Evolutionary conservation across 257 asterid genomes (phyloP).

Genomic region (Ilex asprella): DNA sequence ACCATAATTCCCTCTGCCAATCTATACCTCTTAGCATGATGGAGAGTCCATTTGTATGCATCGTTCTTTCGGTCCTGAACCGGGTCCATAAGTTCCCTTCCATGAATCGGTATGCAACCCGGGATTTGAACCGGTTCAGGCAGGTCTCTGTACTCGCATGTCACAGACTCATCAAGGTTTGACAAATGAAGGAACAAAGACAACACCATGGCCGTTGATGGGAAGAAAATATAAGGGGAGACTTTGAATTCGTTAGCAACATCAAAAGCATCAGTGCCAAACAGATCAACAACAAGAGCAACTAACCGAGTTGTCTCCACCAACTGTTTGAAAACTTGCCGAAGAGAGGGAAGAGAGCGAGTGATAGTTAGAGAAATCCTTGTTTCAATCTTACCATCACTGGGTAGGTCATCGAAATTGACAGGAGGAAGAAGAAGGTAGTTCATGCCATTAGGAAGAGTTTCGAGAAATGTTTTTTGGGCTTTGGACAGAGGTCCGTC

Average conservation of each 20-base stretch:
- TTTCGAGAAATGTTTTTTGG: constrained; percentile 35
- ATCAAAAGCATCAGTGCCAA: constrained; percentile 69
- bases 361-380: constrained; percentile 45
- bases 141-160: constrained; percentile 46
- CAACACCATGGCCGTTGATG: constrained; percentile 52
- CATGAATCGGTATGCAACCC: constrained; percentile 57
- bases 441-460: constrained; percentile 31
- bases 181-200: constrained; percentile 48
- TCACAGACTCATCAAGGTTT: constrained; percentile 30
- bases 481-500: constrained; percentile 46
- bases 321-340: constrained; percentile 24
- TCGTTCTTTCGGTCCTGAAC: constrained; percentile 54
- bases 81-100: constrained; percentile 52
- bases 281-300: constrained; percentile 69
- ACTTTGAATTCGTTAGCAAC: constrained; percentile 37
- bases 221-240: constrained; percentile 43
- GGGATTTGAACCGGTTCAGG: constrained; percentile 49
- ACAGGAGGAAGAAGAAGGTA: constrained; percentile 41
- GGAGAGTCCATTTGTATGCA: constrained; percentile 52
- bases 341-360: constrained; percentile 51
- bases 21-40: constrained; percentile 35
- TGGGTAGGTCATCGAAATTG: constrained; percentile 35
- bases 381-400: constrained; percentile 44
- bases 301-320: constrained; percentile 9
- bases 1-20: constrained; percentile 59